Evolutionary conservation across 2,329 filamentous ascomycete species (phyloP).

Genomic region (Pestalotiopsis sp.): DNA sequence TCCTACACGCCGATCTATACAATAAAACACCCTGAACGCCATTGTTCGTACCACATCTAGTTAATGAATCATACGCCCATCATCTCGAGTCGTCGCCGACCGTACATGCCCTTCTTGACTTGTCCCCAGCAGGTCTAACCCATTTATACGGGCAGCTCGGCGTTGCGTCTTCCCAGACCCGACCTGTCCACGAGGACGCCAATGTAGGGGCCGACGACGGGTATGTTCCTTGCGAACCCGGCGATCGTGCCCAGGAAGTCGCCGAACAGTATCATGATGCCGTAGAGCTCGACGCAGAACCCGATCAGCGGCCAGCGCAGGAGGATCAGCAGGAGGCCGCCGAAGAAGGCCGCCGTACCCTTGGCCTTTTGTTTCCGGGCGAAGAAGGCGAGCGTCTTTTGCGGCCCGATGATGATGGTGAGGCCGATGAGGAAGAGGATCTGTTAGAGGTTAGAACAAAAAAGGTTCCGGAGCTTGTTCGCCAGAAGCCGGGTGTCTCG

Average conservation of each 20-base stretch:
- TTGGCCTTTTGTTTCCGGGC: conserved; percentile 89
- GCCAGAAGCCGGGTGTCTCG: not conserved
- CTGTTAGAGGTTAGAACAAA: conserved; percentile 44
- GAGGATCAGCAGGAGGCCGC: conserved; percentile 82
- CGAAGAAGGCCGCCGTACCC: conserved; percentile 85
- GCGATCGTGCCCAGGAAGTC: conserved; percentile 95
- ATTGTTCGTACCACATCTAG: not conserved
- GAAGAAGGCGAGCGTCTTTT: conserved; percentile 94
- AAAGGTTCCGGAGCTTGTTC: conserved; percentile 9
- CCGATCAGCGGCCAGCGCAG: conserved; percentile 89
- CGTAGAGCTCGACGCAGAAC: conserved; percentile 89
- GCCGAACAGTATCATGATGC: conserved; percentile 90
- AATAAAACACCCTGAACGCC: conserved; percentile 17
- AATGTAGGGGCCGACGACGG: conserved; percentile 85
- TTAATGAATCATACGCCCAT: not conserved
- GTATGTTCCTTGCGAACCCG: conserved; percentile 81
- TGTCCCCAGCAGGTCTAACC: not conserved
- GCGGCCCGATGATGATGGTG: conserved; percentile 89
- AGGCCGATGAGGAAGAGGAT: conserved; percentile 98
- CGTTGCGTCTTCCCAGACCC: conserved; percentile 69
- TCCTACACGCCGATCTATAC: conserved; percentile 13
- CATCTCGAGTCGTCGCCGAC: not conserved
- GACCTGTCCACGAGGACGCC: conserved; percentile 71
- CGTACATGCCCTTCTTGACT: conserved; percentile 11
- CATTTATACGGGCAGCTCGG: conserved; percentile 75